A percentile compares a stretch with the other conserved stretches of the same genome.
phyloP scores from a whole-genome alignment of 1,284 basidiomycete genomes.

The Coniferiporia sulphurascens region DNA sequence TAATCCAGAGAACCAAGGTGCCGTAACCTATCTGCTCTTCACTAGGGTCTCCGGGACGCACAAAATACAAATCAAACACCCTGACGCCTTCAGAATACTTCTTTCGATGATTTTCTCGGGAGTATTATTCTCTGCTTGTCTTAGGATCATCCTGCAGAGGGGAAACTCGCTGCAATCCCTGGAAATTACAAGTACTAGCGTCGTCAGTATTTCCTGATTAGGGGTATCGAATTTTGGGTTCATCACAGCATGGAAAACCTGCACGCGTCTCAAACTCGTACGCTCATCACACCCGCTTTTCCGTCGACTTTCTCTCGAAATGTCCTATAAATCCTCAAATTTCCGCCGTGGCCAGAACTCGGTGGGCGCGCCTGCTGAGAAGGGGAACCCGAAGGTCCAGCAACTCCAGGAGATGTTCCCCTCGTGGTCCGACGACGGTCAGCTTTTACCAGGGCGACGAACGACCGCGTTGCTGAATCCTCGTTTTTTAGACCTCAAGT shows the following conservation, averaged over 20 bases:
- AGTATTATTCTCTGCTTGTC: too few relatives aligned
- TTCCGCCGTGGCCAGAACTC: slow-evolving; percentile 6
- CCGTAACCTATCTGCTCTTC: too few relatives aligned
- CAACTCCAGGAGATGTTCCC: slow-evolving; percentile 79
- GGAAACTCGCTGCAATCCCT: too few relatives aligned
- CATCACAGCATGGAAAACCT: background rate
- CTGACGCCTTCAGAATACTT: too few relatives aligned
- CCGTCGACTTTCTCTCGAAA: background rate
- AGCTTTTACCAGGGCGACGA: slow-evolving; percentile 24
- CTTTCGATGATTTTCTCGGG: too few relatives aligned
- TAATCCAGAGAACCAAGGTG: too few relatives aligned
- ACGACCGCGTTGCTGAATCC: slow-evolving; percentile 21
- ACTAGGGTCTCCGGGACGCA: too few relatives aligned
- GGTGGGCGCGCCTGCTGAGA: slow-evolving; percentile 24
- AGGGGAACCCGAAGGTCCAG: slow-evolving; percentile 47
- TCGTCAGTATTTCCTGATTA: too few relatives aligned
- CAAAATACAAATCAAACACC: too few relatives aligned
- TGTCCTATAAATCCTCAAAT: slow-evolving; percentile 18
- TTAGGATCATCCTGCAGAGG: too few relatives aligned
- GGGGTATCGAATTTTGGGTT: background rate
- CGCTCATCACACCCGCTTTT: background rate
- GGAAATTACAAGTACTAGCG: too few relatives aligned
- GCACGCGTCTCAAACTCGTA: background rate
- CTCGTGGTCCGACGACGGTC: slow-evolving; percentile 73
- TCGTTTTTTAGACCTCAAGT: slow-evolving; percentile 58